Base-by-base conservation (phyloP, 1,284 basidiomycete genomes). In the Heterobasidion annosum region DNA sequence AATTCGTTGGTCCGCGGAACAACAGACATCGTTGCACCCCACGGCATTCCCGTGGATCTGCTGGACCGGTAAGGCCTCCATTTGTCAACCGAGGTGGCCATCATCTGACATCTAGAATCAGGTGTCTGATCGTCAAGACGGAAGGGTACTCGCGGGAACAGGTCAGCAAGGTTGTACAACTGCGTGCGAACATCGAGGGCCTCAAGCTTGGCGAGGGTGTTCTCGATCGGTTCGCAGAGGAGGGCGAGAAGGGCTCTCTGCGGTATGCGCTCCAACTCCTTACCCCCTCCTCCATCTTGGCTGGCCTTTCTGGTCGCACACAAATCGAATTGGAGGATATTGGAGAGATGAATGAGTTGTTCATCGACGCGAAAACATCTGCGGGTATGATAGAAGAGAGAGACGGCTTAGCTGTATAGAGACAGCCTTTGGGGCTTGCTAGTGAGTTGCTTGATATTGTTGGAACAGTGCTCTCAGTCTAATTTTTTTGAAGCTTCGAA, bases 51-150 rank as follows among this genome's bases (percentile, higher is more conserved):
- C 4, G 81, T 95, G 51, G 96, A 99, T 72, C 74, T 99, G 32
- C 78, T 98, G 48, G 96, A 99, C 71, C 80, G 96, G 87, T 86
- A 64, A 55, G 74, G 59, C 0, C 55, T 50, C 37, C 52, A 55
- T 56, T 49, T 56, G 52, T 47, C 50, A 50, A 45, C 16, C 16
- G 4, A 25, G 25, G 25, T 25, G 25, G 4, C 25, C 25, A 25
- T 25, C 25, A 47, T 56, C 51, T 34, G 42, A 25, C 25, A 25
- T 32, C 18, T 16, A 10, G 45, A 32, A 47, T 51, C 58, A 89
- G 88, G 55, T 98, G 96, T 72, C 86, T 99, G 78, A 99, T 99
- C 58, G 94, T 99, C 45, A 91, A 93, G 65, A 99, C 96, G 1
- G 82, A 91, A 56, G 78, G 82, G 6, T 97, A 98, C 70, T 82